Evolutionary conservation across 1,284 basidiomycete species (phyloP), one percentile per base, ranked within the genome.

Genomic region (Malassezia sp.): DNA sequence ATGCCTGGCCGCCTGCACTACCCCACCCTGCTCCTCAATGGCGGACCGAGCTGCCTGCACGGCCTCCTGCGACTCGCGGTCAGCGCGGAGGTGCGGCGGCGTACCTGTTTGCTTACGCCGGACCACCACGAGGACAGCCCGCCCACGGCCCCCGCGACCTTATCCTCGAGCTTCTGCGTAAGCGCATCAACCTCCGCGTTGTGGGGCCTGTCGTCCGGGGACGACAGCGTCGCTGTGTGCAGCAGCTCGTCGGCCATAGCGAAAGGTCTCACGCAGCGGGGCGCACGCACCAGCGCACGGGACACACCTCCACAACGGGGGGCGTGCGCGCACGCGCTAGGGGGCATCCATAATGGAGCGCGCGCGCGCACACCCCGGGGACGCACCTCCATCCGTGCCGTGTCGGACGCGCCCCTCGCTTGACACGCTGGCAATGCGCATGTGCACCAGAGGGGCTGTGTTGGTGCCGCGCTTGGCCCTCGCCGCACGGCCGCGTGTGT

Each of bases 91-190:
- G n/a, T n/a, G n/a, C n/a, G n/a, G n/a, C n/a, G n/a, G n/a, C 54
- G 14, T 35, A 57, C 56, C 49, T 62, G 63, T 24, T 63, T 57
- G 38, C 53, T 58, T 14, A 69, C 45, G 24, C 58, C 61, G 12
- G 42, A 50, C 62, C 63, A 69, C 66, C 66, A 69, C 11, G 45
- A 55, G 7, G 60, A 60, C 29, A 69, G 52, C 29, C 59, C 57
- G 10, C 59, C 56, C 0, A 64, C 61, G 17, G 66, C 37, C 45
- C 64, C 56, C 23, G 54, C 50, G 9, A 69, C 63, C 15, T 61
- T 58, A 22, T 58, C 51, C 33, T 69, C 63, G 26, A 67, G 23
- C 5, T 24, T 37, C 21, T 24, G 36, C 2, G 48, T 35, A 10
- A 49, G 15, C 23, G 12, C 36, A 24, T 49, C 47, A 12, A 42